Percentiles rank a stretch among this genome's conserved stretches.
Conservation (phyloP, 1,139 yeast genomes). For the Magnusiomyces magnusii region DNA sequence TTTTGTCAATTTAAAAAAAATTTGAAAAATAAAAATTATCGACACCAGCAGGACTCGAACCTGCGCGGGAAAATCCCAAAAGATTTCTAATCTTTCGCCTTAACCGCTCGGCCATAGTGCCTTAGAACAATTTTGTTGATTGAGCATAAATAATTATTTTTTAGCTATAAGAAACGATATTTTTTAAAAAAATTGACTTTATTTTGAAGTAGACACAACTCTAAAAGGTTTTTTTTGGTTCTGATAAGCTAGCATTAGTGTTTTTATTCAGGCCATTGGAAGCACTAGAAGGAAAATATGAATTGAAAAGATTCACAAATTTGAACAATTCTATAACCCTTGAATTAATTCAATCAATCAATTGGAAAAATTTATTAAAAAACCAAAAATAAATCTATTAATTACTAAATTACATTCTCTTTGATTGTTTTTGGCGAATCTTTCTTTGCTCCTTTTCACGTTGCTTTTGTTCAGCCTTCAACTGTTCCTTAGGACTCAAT, state of each 20-base stretch:
- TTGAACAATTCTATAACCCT: neutral
- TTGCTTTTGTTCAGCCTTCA: conserved; percentile 67
- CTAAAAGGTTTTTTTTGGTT: no score
- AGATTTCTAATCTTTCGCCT: conserved; percentile 78
- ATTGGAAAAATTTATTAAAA: neutral
- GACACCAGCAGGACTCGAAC: conserved; percentile 89
- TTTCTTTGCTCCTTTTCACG: conserved; percentile 50
- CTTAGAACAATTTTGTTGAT: conserved; percentile 20
- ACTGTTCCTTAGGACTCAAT: conserved; percentile 52
- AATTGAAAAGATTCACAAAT: no score
- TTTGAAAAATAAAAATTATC: conserved; percentile 23
- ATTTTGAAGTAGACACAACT: no score
- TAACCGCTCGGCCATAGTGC: conserved; percentile 75
- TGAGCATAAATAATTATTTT: neutral
- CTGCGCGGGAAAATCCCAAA: conserved; percentile 87
- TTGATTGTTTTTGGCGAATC: conserved; percentile 19
- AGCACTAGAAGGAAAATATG: no score
- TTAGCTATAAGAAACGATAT: no score
- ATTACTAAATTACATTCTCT: neutral
- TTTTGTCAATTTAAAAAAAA: neutral
- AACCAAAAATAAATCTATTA: neutral
- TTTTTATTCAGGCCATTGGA: no score
- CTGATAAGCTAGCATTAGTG: no score
- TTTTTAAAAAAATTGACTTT: no score
- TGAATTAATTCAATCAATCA: neutral